Evolutionary conservation across 768 basidiomycete species (phyloP).

Genomic region (Boletellus ananiceps): DNA sequence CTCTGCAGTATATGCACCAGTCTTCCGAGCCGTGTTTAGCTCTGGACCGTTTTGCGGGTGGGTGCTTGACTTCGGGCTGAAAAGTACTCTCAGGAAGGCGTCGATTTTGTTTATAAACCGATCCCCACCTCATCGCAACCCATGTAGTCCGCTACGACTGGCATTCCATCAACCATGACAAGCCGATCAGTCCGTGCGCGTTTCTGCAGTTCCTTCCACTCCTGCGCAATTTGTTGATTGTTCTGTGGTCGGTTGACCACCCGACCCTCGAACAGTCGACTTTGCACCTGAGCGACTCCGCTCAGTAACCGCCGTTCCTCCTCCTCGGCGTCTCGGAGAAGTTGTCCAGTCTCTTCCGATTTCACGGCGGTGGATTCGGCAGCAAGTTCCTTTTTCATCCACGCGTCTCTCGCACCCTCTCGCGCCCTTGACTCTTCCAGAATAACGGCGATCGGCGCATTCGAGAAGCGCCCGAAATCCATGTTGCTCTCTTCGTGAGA

Average conservation of each 20-base stretch:
- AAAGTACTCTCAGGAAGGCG: conserved; percentile 7
- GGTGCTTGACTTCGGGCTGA: conserved; percentile 13
- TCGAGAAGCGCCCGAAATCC: conserved; percentile 41
- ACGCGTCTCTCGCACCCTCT: conserved; percentile 41
- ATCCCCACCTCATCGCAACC: conserved; percentile 26
- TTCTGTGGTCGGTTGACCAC: conserved; percentile 32
- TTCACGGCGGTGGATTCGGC: conserved; percentile 7
- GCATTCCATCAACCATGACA: conserved; percentile 35
- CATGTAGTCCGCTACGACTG: conserved; percentile 29
- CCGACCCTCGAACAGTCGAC: conserved; percentile 54
- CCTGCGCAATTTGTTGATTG: conserved; percentile 40
- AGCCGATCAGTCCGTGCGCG: conserved; percentile 39
- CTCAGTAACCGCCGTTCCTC: conserved; percentile 48
- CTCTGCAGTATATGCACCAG: conserved; percentile 55
- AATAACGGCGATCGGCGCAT: conserved; percentile 41
- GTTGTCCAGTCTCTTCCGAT: conserved; percentile 22
- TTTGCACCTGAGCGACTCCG: conserved; percentile 56
- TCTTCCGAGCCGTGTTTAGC: conserved; percentile 49
- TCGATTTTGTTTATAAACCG: not conserved
- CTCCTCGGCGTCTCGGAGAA: conserved; percentile 44
- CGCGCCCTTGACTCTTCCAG: conserved; percentile 41
- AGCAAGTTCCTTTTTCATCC: conserved; percentile 41
- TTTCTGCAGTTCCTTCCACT: conserved; percentile 46
- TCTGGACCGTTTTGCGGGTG: conserved; percentile 31
- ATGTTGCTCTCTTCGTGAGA: conserved; percentile 35